Evolutionary conservation across 768 basidiomycete species (phyloP), one percentile per base, ranked within the genome.

Genomic region (Daedaleopsis sinensis): DNA sequence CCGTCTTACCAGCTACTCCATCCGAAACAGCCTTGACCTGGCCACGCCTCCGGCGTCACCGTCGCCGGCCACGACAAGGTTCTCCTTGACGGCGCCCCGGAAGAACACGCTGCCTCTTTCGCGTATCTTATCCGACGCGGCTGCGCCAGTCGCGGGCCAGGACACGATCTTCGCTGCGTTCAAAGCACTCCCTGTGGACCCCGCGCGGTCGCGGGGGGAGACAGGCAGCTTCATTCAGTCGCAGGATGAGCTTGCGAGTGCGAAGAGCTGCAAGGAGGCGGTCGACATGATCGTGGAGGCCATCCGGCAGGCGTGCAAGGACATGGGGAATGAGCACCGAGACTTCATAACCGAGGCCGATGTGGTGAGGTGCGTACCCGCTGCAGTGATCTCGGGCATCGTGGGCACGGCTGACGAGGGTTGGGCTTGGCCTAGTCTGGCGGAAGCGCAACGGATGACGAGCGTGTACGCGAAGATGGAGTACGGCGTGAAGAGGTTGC

Each of bases 381-480:
- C 12, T 55, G 16, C 32, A 21, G 39, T 42, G 39, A 42, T 13
- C 36, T 62, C 58, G 42, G 56, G 51, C 61, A 61, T 37, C 49
- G 54, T 49, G 61, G 47, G 47, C 42, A 32, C 58, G 42, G 54
- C 35, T 56, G 49, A 57, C 65, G 32, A 50, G 64, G 39, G 39
- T 36, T 49, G 49, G 58, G 35, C 57, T 68, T 52, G 64, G 58
- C 55, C 23, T 65, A 95, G 93, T 67, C 72, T 95, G 66, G 81
- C 82, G 8, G 93, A 97, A 66, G 96, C 96, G 2, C 87, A 90
- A 72, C 82, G 85, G 56, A 87, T 89, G 79, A 97, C 93, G 3
- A 91, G 87, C 62, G 79, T 96, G 65, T 91, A 93, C 72, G 85
- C 94, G 15, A 94, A 94, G 77, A 90, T 96, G 86, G 95, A 97